These are phyloP conservation scores for Eucalyptus melliodora DNA, from an alignment of 345 rosid species.

Conservation along the genomic window DNA sequence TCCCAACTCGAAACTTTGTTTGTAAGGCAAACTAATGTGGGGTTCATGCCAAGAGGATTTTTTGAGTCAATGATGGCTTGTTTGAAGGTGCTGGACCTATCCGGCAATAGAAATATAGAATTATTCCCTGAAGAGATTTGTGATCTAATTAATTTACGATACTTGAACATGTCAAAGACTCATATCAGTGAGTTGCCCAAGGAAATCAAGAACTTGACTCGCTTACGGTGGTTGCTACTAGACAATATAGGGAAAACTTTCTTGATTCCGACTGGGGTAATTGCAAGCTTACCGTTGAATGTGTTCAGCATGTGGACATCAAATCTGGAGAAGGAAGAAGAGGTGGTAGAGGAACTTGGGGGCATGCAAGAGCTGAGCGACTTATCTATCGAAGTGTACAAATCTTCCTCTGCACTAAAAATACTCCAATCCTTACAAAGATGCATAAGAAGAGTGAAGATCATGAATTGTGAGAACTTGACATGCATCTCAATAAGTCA, in stretches of 20 bases:
- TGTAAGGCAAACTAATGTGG: not conserved
- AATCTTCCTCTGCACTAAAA: not conserved
- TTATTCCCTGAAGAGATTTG: not conserved
- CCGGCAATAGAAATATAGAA: rapidly evolving
- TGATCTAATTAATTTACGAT: no score
- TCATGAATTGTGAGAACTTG: rapidly evolving
- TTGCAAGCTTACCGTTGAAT: not conserved
- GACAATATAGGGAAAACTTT: rapidly evolving
- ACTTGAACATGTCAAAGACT: not conserved
- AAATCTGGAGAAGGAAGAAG: not conserved
- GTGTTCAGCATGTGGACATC: rapidly evolving
- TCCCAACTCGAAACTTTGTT: not conserved
- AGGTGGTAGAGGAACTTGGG: not conserved
- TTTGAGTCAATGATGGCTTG: not conserved
- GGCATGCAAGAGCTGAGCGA: not conserved
- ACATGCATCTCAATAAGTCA: not conserved
- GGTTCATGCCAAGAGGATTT: not conserved
- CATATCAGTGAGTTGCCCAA: rapidly evolving
- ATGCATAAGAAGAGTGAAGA: not conserved
- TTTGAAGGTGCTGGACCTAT: not conserved
- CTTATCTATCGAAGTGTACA: rapidly evolving
- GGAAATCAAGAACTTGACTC: not conserved
- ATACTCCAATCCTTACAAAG: not conserved
- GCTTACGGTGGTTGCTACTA: not conserved
- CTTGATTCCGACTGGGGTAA: rapidly evolving